Conservation (phyloP, 768 basidiomycete species). For the Grammothele lineata region DNA sequence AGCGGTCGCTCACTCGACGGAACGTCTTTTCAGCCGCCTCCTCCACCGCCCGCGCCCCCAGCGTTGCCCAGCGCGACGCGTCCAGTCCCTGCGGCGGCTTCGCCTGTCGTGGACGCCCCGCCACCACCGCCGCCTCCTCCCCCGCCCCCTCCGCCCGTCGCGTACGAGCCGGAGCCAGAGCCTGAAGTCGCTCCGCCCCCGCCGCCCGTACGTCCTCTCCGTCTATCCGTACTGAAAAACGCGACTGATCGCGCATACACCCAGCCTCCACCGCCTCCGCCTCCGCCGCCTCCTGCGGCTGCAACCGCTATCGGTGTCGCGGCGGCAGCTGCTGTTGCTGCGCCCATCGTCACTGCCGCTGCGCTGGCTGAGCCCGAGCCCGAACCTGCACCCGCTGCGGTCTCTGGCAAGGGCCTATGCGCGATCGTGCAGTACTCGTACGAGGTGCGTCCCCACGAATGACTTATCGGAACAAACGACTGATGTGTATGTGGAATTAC, state of each 20-base stretch:
- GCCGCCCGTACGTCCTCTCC: conserved; percentile 29
- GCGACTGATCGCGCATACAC: too few species aligned
- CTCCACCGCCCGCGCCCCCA: conserved; percentile 18
- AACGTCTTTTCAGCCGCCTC: conserved; percentile 8
- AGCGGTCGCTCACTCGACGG: neutral
- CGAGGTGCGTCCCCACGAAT: conserved; percentile 49
- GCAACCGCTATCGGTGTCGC: conserved; percentile 31
- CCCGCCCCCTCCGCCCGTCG: neutral
- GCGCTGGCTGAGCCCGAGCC: conserved; percentile 26
- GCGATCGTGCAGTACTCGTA: conserved; percentile 83
- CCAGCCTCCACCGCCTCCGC: neutral
- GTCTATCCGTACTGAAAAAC: too few species aligned
- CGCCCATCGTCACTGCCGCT: conserved; percentile 25
- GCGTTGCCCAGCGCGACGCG: conserved; percentile 8
- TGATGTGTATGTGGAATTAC: too few species aligned
- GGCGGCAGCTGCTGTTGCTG: conserved; percentile 44
- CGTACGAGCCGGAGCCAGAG: conserved; percentile 28
- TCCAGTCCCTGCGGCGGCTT: conserved; percentile 4
- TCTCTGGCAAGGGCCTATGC: conserved; percentile 45
- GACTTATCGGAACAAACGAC: neutral
- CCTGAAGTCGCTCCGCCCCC: conserved; percentile 26
- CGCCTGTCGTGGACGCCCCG: conserved; percentile 28
- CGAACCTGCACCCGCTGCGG: conserved; percentile 38
- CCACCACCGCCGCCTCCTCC: conserved; percentile 26
- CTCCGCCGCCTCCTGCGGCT: neutral